Evolutionary conservation across 2,329 filamentous ascomycete species (phyloP).

Genomic region (Ophiostoma montium): DNA sequence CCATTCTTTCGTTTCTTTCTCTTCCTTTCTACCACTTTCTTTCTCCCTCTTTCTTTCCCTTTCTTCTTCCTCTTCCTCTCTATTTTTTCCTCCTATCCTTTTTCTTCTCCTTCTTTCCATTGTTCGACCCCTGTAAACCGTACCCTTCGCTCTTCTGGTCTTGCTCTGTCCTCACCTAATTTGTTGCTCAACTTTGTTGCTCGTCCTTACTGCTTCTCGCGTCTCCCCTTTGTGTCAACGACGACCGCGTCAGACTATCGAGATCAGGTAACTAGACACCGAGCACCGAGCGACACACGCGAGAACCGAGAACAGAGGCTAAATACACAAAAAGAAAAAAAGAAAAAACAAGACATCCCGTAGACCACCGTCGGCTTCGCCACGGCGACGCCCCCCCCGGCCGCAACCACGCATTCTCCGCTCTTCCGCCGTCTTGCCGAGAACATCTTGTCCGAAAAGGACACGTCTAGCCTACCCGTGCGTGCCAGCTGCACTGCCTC

Average conservation of each 20-base stretch:
- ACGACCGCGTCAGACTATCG: not conserved
- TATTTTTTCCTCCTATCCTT: too few relatives aligned
- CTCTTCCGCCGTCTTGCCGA: constrained; percentile 48
- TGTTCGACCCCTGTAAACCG: too few relatives aligned
- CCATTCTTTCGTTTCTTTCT: not conserved
- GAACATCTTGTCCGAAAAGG: constrained; percentile 25
- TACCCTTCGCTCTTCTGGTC: too few relatives aligned
- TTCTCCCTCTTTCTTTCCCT: not conserved
- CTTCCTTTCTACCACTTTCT: too few relatives aligned
- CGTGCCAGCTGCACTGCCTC: too few relatives aligned
- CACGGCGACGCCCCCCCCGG: constrained; percentile 18
- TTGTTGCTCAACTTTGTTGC: not conserved
- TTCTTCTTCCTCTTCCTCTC: not conserved
- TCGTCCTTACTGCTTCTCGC: not conserved
- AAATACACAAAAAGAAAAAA: not conserved
- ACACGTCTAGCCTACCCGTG: not conserved
- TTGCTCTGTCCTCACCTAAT: too few relatives aligned
- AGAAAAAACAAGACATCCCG: not conserved
- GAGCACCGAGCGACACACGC: not conserved
- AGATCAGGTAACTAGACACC: not conserved
- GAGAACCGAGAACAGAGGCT: not conserved
- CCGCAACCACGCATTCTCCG: constrained; percentile 59
- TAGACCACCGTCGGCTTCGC: not conserved
- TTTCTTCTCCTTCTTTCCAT: too few relatives aligned
- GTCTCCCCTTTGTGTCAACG: not conserved